Conservation (phyloP, 2,329 filamentous ascomycete genomes). For the Calonectria pseudoturangicola region DNA sequence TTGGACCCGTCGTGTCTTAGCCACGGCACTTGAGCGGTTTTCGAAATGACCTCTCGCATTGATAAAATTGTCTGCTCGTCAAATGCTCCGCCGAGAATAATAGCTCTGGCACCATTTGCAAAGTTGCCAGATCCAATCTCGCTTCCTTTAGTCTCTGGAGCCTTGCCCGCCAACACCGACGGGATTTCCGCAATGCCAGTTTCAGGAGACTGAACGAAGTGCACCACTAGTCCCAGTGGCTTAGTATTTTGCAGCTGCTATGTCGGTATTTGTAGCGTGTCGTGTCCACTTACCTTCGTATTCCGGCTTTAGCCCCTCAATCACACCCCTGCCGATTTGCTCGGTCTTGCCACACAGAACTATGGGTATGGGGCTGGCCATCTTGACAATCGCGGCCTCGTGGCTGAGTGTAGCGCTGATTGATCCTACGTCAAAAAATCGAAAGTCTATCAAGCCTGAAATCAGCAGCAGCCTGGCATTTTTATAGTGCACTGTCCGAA, state of each 20-base stretch:
- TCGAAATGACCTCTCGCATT: constrained; percentile 41
- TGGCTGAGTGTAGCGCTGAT: constrained; percentile 6
- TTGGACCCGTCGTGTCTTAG: constrained; percentile 50
- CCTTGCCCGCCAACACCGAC: constrained; percentile 39
- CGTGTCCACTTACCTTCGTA: constrained; percentile 48
- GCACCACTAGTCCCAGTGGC: constrained; percentile 41
- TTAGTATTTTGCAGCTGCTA: not conserved
- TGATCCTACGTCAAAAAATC: too few species aligned
- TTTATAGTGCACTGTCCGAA: not conserved
- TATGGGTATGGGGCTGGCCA: constrained; percentile 41
- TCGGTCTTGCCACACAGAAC: constrained; percentile 53
- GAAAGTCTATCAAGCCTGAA: not conserved
- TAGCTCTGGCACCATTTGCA: constrained; percentile 22
- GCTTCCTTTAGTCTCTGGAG: constrained; percentile 6
- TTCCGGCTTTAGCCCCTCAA: constrained; percentile 52
- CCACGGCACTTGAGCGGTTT: constrained; percentile 46
- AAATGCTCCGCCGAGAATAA: constrained; percentile 53
- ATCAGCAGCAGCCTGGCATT: not conserved
- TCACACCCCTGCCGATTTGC: constrained; percentile 48
- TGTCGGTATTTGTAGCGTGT: not conserved
- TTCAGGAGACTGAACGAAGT: constrained; percentile 48
- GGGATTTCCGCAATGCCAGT: constrained; percentile 49
- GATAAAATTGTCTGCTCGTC: constrained; percentile 27
- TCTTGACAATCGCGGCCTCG: not conserved
- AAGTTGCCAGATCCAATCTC: constrained; percentile 33